Evolutionary conservation across 768 basidiomycete genomes (phyloP), one percentile per base, ranked within the genome.

Genomic region (Rhodosporidiobolus sp.): DNA sequence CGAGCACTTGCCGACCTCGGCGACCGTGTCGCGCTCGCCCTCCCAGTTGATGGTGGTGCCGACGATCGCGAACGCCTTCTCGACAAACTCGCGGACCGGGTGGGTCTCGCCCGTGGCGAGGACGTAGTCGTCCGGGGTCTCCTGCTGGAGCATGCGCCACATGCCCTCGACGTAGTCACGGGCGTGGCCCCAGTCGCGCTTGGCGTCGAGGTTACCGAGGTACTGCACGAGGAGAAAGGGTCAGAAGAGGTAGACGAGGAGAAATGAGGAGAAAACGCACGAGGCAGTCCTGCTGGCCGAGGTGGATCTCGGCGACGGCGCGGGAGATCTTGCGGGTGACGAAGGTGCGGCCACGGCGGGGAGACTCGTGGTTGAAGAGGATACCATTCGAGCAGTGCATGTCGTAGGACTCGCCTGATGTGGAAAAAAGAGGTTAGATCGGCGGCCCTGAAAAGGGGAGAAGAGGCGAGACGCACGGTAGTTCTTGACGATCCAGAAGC

Each of bases 331-430:
- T 97, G 79, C 94, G 86, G 53, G 94, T 96, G 77, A 97, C 94
- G 83, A 97, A 97, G 14, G 94, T 97, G 80, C 94, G 84, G 30
- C 94, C 94, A 77, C 94, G 86, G 61, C 94, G 86, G 22, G 95
- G 94, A 77, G 93, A 95, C 83, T 98, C 94, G 83, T 97, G 94
- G 80, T 97, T 96, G 88, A 96, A 98, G 77, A 97, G 82, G 79
- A 98, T 97, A 59, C 94, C 94, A 81, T 96, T 96, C 82, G 91
- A 94, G 26, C 93, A 91, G 83, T 88, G 94, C 90, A 98, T 94
- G 74, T 89, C 91, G 79, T 98, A 98, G 57, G 93, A 89, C 83
- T 98, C 94, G 69, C 93, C 92, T 88, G 49, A 90, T 90, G 26
- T 1, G 19, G 58, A 20, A 1, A 19, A 12, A 24, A 19, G 12